phyloP scores from a whole-genome alignment of 345 rosid genomes.

The Toxicodendron radicans region DNA sequence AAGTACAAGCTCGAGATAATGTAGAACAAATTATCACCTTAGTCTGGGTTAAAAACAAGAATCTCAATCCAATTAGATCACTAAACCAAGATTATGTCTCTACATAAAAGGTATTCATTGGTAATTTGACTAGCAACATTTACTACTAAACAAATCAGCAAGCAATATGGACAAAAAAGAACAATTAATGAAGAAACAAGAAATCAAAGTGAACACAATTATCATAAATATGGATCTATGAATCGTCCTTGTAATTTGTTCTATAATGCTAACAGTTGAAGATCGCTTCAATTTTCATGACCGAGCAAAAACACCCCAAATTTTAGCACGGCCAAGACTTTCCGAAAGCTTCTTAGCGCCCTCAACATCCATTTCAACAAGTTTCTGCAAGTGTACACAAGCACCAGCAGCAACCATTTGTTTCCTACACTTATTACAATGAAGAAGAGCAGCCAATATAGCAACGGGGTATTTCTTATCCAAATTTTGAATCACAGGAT shows the following conservation, averaged over 20 bases:
- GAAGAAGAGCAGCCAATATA: slow-evolving; percentile 56
- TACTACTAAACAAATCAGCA: slow-evolving; percentile 33
- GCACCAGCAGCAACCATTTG: slow-evolving; percentile 81
- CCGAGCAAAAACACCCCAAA: slow-evolving; percentile 80
- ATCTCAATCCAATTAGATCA: slow-evolving; percentile 34
- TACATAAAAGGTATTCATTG: slow-evolving; percentile 23
- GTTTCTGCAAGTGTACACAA: slow-evolving; percentile 63
- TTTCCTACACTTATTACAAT: slow-evolving; percentile 70
- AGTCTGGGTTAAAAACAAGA: slow-evolving; percentile 15
- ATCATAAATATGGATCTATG: slow-evolving; percentile 44
- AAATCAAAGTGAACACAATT: slow-evolving; percentile 26
- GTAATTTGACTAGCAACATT: slow-evolving; percentile 24
- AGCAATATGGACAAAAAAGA: slow-evolving; percentile 44
- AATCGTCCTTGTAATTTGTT: slow-evolving; percentile 14
- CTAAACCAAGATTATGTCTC: slow-evolving; percentile 34
- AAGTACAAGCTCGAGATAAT: neutral
- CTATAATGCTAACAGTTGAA: neutral
- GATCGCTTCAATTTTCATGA: slow-evolving; percentile 31
- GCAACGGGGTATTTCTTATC: slow-evolving; percentile 64
- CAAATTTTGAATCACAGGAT: slow-evolving; percentile 54
- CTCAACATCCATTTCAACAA: slow-evolving; percentile 69
- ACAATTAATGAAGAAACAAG: neutral
- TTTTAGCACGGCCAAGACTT: slow-evolving; percentile 62
- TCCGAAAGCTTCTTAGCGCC: slow-evolving; percentile 86
- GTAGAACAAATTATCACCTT: slow-evolving; percentile 19